Evolutionary conservation across 306 rosid genomes (phyloP), one percentile per base, ranked within the genome.

Genomic region (Cyamopsis tetragonoloba): DNA sequence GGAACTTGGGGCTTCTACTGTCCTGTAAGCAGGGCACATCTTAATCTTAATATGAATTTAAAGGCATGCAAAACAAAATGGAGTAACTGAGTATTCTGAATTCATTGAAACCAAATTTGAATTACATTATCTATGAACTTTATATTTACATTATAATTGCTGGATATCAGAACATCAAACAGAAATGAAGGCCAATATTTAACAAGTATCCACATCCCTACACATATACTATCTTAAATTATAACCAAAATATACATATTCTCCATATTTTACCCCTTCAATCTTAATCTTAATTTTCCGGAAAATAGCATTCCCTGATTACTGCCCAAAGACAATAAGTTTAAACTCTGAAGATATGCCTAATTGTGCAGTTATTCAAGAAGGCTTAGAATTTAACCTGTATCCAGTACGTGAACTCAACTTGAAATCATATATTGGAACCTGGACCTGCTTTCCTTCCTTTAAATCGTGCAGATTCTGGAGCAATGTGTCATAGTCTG

Each of bases 401-500:
- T 85, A 88, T 82, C 99, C 99, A 26, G 70, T 72, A 8, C 97
- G 89, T 71, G 97, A 85, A 76, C 99, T 95, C 67, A 95, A 81
- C 84, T 95, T 90, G 86, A 95, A 95, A 80, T 95, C 99, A 83
- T 95, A 95, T 54, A 95, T 71, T 5, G 99, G 99, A 81, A 95
- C 92, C 80, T 90, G 61, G 20, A 82, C 90, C 35, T 77, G 42
- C 80, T 90, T 90, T 79, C 96, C 96, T 62, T 78, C 96, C 80
- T 88, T 90, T 50, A 95, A 74, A 78, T 85, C 99, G n/a, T 47
- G 83, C 70, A 95, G 81, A 83, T 95, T 95, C 81, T 85, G 96
- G 56, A 95, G 96, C 85, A 95, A 78, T 1, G 95, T 83, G 66
- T 90, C 92, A 48, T 90, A 95, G 82, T 95, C 99, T 58, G 99